Evolutionary conservation across 257 asterid genomes (phyloP).

Genomic region (Nicotiana obtusifolia): DNA sequence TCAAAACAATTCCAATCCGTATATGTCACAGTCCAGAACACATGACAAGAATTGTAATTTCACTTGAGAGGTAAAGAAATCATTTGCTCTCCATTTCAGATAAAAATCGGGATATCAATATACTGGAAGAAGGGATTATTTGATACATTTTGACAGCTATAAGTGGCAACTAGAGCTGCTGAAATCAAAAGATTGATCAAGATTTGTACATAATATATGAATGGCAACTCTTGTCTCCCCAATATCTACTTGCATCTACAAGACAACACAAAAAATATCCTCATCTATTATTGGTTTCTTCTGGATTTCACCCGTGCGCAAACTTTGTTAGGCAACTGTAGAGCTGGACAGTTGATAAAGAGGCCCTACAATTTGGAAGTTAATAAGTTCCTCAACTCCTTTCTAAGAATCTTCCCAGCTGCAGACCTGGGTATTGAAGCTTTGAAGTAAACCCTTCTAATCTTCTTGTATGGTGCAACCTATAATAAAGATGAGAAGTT

Average conservation of each 20-base stretch:
- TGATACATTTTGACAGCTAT: neutral
- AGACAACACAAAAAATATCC: neutral
- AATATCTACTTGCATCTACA: neutral
- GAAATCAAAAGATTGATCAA: neutral
- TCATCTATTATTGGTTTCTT: neutral
- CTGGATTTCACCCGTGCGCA: neutral
- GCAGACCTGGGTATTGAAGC: constrained; percentile 50
- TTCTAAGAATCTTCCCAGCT: constrained; percentile 65
- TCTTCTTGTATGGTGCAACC: constrained; percentile 88
- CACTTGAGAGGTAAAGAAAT: neutral
- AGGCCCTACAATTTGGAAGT: constrained; percentile 48
- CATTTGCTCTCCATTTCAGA: neutral
- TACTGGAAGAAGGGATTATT: neutral
- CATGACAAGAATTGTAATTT: neutral
- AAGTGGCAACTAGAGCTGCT: neutral
- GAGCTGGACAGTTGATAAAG: neutral
- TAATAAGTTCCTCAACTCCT: constrained; percentile 33
- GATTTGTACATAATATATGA: neutral
- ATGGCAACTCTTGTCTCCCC: neutral
- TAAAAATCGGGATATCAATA: neutral
- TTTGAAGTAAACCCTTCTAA: constrained; percentile 53
- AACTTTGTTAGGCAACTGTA: neutral
- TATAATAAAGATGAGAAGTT: constrained; percentile 10
- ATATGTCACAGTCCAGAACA: neutral
- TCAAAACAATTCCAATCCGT: neutral